phyloP scores from a whole-genome alignment of 2,329 filamentous ascomycete genomes.

The Fusarium pseudograminearum region DNA sequence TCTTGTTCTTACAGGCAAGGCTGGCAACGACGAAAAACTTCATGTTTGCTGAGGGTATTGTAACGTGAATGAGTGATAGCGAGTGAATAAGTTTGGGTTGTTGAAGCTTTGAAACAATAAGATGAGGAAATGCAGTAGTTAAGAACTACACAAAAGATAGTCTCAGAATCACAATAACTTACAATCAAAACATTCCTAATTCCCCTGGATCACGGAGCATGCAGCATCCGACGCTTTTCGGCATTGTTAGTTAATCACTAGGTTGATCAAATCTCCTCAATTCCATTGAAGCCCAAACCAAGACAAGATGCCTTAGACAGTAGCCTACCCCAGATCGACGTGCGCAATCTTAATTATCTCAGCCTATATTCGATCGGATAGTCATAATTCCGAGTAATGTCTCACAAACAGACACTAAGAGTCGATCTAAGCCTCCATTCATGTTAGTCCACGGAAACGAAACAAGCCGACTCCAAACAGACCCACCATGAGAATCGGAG shows the following conservation, averaged over 20 bases:
- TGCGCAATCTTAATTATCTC: not conserved
- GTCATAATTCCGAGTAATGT: constrained; percentile 13
- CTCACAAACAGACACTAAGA: constrained; percentile 1
- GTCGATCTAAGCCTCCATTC: constrained; percentile 8
- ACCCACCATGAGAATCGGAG: constrained; percentile 1
- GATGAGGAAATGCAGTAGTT: not conserved
- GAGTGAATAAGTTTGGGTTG: not conserved
- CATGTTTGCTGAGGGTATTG: constrained; percentile 24
- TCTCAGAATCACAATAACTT: not conserved
- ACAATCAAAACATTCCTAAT: not conserved
- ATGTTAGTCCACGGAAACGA: constrained; percentile 26
- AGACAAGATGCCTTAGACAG: not conserved
- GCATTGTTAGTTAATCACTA: not conserved
- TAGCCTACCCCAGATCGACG: not conserved
- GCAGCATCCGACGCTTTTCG: not conserved
- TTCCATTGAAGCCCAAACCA: not conserved
- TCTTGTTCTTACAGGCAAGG: constrained; percentile 23
- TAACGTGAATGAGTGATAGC: constrained; percentile 17
- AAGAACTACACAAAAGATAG: not conserved
- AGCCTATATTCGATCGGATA: not conserved
- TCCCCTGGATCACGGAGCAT: not conserved
- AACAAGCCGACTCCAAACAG: not conserved
- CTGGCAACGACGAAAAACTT: constrained; percentile 25
- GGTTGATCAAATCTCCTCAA: not conserved
- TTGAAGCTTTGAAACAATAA: not conserved